Base-by-base conservation (phyloP, 306 rosid genomes). In the Fragaria vesca region DNA sequence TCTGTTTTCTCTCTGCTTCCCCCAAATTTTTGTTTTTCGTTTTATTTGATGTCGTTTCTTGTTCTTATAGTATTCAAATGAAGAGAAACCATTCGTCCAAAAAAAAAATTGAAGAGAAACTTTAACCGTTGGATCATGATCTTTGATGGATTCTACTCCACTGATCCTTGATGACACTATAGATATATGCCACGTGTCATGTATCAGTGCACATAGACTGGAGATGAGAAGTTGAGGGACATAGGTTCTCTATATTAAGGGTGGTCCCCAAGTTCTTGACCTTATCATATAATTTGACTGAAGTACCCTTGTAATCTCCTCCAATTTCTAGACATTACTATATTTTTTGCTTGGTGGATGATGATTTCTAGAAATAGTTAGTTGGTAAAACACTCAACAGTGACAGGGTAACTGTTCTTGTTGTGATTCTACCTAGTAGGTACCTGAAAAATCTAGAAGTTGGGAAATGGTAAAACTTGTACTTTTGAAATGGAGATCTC, bases 111-210 rank as follows among this genome's bases (percentile, higher is more conserved):
- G 34, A 32, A 32, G 34, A 32, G 34, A 32, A 32, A 32, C 67
- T 0, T 24, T 7, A 11, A 32, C 72, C 72, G 57, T 80, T 17
- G 9, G 32, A 68, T 34, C 17, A 0, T 5, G 43, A 32, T 8
- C 21, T 1, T 30, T 5, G 12, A 4, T 5, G 6, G 1, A 13
- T 5, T 62, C 5, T 62, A 21, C 15, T 3, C 2, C 2, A 3
- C 30, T 30, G 42, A n/a, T 36, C 9, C 8, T 47, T 67, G 12
- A 68, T 21, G 11, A 5, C 4, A 0, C 81, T 13, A 7, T 4
- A 8, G 18, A 50, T 72, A 50, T 54, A 3, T 15, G 52, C 60
- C 74, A 79, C 78, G 74, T 66, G 69, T 40, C 13, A 2, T 11
- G 5, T 12, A 2, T 34, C 21, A 8, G 40, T 11, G 55, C 2